Evolutionary conservation across 2,329 filamentous ascomycete species (phyloP), one percentile per base, ranked within the genome.

Genomic region (Tolypocladium inflatum): DNA sequence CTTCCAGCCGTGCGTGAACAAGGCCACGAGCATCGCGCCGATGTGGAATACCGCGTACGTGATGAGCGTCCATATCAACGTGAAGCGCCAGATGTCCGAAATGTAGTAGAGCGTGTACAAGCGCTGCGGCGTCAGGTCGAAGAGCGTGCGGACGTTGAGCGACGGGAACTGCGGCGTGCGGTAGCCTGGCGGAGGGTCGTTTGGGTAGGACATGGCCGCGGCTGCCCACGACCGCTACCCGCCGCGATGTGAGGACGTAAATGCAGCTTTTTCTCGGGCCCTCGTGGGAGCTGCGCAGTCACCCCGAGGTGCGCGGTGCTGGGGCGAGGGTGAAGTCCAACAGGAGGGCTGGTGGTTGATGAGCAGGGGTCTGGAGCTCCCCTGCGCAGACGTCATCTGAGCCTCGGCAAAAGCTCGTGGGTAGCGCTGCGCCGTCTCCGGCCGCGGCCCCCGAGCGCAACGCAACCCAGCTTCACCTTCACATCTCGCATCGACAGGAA

Each of bases 81-180:
- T 96, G 72, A 94, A 96, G 63, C 88, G 87, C 87, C 90, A 93
- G 57, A 95, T 89, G 68, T 96, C 90, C 60, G 74, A 70, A 3
- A 90, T 79, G 67, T 88, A 80, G 76, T 90, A 93, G 64, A 96
- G 85, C 42, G 83, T 81, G 60, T 81, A 80, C 55, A 60, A 63
- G 61, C 71, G 74, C 51, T 80, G 75, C 59, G 71, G 41, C 41
- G 69, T 73, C 54, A 67, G 63, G 59, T 77, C 73, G 62, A 76
- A 71, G 15, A 86, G 77, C 30, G 68, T 71, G 39, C 88, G 85
- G 82, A 90, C 88, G 75, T 91, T 91, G 60, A 97, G 85, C 42
- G 89, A 90, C 2, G 91, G 91, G 69, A 95, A 97, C 5, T 77
- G 71, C 23, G 91, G 91, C 26, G 83, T 82, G 33, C 73, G 71